Percentiles rank a stretch among this genome's conserved stretches.
Evolutionary conservation across 164 flowering plant genomes (phyloP).

Genomic region (Annona squamosa): DNA sequence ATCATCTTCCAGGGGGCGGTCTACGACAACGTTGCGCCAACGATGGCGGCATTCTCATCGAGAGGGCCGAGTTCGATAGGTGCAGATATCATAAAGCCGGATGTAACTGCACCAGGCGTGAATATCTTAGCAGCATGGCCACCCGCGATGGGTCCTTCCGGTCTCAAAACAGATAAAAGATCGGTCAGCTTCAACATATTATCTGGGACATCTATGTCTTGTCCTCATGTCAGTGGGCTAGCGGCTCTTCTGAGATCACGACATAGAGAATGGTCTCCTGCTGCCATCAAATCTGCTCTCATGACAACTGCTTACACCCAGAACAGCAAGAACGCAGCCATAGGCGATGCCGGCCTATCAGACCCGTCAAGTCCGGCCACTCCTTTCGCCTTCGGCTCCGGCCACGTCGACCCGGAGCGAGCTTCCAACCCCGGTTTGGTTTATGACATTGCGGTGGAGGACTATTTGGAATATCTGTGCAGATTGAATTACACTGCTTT

Average conservation of each 20-base stretch:
- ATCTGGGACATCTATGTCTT: constrained; percentile 84
- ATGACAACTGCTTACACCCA: constrained; percentile 63
- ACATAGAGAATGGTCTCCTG: constrained; percentile 61
- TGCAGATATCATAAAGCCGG: constrained; percentile 65
- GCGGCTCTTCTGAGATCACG: constrained; percentile 55
- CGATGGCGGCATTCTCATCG: constrained; percentile 69
- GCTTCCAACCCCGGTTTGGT: constrained; percentile 64
- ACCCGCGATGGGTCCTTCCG: constrained; percentile 33
- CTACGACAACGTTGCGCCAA: constrained; percentile 47
- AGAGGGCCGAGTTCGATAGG: constrained; percentile 49
- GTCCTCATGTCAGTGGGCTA: constrained; percentile 70
- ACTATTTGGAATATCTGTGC: constrained; percentile 51
- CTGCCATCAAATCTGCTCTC: constrained; percentile 65
- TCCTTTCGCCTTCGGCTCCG: constrained; percentile 63
- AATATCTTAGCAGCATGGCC: constrained; percentile 79
- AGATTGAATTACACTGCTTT: constrained; percentile 42
- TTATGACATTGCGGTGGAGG: constrained; percentile 41
- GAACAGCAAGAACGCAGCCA: constrained; percentile 31
- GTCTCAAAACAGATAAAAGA: constrained; percentile 41
- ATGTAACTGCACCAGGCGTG: constrained; percentile 68
- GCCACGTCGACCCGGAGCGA: constrained; percentile 56
- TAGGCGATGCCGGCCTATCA: constrained; percentile 28
- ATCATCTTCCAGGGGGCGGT: constrained; percentile 42
- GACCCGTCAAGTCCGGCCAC: constrained; percentile 24
- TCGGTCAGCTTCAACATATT: constrained; percentile 46